phyloP scores from a whole-genome alignment of 2,329 filamentous ascomycete species.

The Pseudopyrenochaeta lycopersici region DNA sequence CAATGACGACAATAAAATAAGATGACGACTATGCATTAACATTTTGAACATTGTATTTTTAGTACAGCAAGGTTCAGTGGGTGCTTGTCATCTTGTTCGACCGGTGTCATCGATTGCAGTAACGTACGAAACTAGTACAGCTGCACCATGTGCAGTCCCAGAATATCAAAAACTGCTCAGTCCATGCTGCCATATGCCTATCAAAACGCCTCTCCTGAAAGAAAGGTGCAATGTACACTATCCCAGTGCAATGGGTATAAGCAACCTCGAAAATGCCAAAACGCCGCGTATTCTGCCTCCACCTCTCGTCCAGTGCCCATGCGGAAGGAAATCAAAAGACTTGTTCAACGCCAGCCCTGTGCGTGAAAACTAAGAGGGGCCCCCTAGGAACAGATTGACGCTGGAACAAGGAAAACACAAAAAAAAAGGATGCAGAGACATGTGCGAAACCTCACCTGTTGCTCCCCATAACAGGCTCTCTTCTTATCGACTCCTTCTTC shows the following conservation, averaged over 20 bases:
- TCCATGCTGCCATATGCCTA: slow-evolving; percentile 5
- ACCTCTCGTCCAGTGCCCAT: neutral
- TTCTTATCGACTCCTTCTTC: slow-evolving; percentile 35
- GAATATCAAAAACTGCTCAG: neutral
- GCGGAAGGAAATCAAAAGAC: neutral
- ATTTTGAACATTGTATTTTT: neutral
- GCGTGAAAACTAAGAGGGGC: neutral
- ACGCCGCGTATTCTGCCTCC: neutral
- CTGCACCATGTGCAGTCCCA: neutral
- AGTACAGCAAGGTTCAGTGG: no score
- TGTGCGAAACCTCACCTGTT: neutral
- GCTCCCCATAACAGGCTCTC: neutral
- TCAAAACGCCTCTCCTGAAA: slow-evolving; percentile 7
- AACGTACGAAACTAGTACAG: neutral
- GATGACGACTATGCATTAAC: neutral
- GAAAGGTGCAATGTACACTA: slow-evolving; percentile 29
- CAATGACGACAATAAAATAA: slow-evolving; percentile 7
- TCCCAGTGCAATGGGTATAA: slow-evolving; percentile 37
- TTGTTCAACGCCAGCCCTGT: neutral
- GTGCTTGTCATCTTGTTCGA: neutral
- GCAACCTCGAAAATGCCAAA: slow-evolving; percentile 1
- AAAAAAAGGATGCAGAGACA: neutral
- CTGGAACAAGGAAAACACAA: neutral
- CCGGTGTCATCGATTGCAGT: neutral
- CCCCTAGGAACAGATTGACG: neutral